Percentiles rank a stretch among this genome's conserved stretches.
Conservation (phyloP, 371 early-diverging fungal species). For the Blastocladiella emersonii region DNA sequence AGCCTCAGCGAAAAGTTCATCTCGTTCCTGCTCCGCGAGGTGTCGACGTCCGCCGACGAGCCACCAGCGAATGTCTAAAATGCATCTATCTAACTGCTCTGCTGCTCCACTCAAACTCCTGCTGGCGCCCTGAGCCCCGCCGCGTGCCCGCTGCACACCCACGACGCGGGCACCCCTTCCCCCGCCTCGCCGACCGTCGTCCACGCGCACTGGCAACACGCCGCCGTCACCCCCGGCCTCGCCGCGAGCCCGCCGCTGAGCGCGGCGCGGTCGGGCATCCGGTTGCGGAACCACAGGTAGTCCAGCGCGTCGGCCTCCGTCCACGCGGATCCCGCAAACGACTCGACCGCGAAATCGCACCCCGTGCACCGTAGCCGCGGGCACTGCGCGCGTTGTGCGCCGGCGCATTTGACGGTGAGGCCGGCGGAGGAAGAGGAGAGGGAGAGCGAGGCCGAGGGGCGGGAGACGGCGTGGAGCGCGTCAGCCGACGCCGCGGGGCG, state of each 20-base stretch:
- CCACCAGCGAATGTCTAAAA: too few relatives aligned
- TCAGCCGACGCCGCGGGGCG: too few relatives aligned
- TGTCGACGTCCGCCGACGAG: too few relatives aligned
- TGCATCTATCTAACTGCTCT: too few relatives aligned
- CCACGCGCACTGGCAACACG: neutral
- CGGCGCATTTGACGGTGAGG: too few relatives aligned
- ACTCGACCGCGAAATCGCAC: neutral
- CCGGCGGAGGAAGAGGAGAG: too few relatives aligned
- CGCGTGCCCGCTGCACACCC: too few relatives aligned
- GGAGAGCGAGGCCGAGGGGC: too few relatives aligned
- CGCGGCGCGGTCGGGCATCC: neutral
- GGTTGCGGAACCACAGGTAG: neutral
- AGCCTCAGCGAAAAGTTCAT: neutral
- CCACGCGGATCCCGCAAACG: neutral
- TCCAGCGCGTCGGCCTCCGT: neutral
- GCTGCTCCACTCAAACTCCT: too few relatives aligned
- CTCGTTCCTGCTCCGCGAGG: conserved; percentile 1
- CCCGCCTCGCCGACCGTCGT: neutral
- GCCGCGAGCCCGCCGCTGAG: neutral
- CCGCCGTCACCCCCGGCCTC: neutral
- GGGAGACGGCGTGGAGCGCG: too few relatives aligned
- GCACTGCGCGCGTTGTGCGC: neutral
- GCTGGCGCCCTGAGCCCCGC: too few relatives aligned
- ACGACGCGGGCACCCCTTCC: too few relatives aligned
- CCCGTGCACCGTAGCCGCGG: neutral